Percentiles rank a stretch among this genome's conserved stretches.
phyloP scores from a whole-genome alignment of 2,329 filamentous ascomycete species.

The Orbilia quercus region DNA sequence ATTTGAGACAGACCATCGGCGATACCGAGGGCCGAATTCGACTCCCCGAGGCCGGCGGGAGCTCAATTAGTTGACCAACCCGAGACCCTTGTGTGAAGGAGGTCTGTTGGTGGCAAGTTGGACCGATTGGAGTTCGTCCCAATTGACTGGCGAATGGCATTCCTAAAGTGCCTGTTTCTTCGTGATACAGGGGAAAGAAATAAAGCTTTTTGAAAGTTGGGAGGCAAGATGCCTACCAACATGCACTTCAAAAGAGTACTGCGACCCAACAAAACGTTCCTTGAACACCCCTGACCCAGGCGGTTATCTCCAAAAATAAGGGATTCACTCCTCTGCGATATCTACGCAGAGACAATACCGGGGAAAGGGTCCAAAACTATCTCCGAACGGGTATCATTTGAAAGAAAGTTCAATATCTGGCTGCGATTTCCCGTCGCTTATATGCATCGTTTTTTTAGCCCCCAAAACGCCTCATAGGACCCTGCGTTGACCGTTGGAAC shows the following conservation, averaged over 20 bases:
- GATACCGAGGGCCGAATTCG: neutral
- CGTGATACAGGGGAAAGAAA: constrained; percentile 32
- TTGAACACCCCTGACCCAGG: constrained; percentile 1
- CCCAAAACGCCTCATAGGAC: constrained; percentile 26
- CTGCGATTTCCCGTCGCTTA: constrained; percentile 36
- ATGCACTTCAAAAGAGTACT: neutral
- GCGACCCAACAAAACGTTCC: constrained; percentile 23
- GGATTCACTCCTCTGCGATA: constrained; percentile 16
- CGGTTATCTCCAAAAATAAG: constrained; percentile 35
- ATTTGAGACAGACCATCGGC: constrained; percentile 25
- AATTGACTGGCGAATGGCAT: constrained; percentile 5
- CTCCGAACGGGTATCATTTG: neutral
- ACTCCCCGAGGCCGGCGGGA: neutral
- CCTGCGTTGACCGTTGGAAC: constrained; percentile 27
- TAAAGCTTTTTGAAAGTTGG: neutral
- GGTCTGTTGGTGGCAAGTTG: constrained; percentile 19
- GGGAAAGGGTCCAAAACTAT: constrained; percentile 13
- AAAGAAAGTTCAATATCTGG: constrained; percentile 9
- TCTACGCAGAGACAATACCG: neutral
- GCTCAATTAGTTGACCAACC: constrained; percentile 18
- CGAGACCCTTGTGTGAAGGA: constrained; percentile 18
- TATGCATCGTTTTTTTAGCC: constrained; percentile 4
- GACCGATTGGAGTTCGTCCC: constrained; percentile 21
- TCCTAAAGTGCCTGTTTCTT: constrained; percentile 5
- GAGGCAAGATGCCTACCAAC: constrained; percentile 33